Percentiles rank a stretch among this genome's conserved stretches.
phyloP scores from a whole-genome alignment of 768 basidiomycete species.

The Chalciporus sphaerocephalus region DNA sequence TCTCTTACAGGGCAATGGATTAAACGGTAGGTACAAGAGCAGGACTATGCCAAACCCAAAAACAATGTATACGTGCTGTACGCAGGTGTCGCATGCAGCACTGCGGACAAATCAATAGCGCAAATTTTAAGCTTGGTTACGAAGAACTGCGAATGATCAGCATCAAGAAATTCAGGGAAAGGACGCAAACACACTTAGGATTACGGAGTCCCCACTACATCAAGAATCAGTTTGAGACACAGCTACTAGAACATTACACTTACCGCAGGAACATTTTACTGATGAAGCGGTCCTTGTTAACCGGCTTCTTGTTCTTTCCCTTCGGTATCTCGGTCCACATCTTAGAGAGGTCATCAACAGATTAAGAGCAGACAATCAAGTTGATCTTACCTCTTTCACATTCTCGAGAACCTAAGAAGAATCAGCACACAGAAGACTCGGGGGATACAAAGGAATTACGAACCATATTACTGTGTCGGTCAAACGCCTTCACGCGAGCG shows the following conservation, averaged over 20 bases:
- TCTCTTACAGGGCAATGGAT: neutral
- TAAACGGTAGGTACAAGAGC: neutral
- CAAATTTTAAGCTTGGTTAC: slow-evolving; percentile 58
- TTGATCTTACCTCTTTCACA: slow-evolving; percentile 79
- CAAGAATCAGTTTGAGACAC: slow-evolving; percentile 11
- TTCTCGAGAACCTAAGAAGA: slow-evolving; percentile 87
- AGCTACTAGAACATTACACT: slow-evolving; percentile 21
- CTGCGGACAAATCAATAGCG: neutral
- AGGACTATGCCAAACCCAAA: neutral
- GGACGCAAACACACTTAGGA: slow-evolving; percentile 67
- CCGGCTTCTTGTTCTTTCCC: slow-evolving; percentile 97
- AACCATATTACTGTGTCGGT: slow-evolving; percentile 98
- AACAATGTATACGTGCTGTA: neutral
- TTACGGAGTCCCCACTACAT: slow-evolving; percentile 90
- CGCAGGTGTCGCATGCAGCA: neutral
- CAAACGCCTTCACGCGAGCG: slow-evolving; percentile 96
- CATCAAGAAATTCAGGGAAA: slow-evolving; percentile 18
- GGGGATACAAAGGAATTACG: slow-evolving; percentile 22
- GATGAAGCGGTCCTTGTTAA: slow-evolving; percentile 99
- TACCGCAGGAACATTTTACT: slow-evolving; percentile 98
- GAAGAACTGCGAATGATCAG: slow-evolving; percentile 57
- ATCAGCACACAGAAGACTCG: slow-evolving; percentile 7
- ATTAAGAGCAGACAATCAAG: slow-evolving; percentile 1
- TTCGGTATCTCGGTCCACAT: slow-evolving; percentile 99
- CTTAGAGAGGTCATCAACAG: slow-evolving; percentile 39